Evolutionary conservation across 2,329 filamentous ascomycete species (phyloP), one percentile per base, ranked within the genome.

Genomic region (Coniochaeta hoffmannii): DNA sequence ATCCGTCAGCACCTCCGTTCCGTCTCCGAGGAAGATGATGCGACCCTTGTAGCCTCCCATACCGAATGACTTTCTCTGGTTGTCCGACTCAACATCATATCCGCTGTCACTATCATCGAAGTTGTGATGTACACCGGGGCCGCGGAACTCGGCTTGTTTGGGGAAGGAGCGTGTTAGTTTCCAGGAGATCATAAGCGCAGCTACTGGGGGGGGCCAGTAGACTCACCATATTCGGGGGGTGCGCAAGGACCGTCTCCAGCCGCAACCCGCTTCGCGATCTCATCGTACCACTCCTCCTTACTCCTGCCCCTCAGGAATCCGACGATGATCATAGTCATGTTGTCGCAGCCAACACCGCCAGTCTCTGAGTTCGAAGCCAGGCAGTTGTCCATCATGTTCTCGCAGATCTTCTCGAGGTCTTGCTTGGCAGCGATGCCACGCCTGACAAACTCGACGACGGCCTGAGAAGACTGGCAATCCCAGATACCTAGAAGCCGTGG

Each of bases 321-420:
- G 67, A 99, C 77, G 62, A 99, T 82, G 64, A 87, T 78, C 88
- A 99, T 97, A 63, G 94, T 99, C 94, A 99, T 99, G 79, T 99
- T 99, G 78, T 99, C 94, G 72, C 94, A 99, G 59, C 94, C 94
- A 59, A 99, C 93, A 60, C 94, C 94, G 55, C 94, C 94, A 31
- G 93, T 97, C 75, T 99, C 94, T 63, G 92, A 96, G 81, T 96
- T 97, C 59, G 92, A 96, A 38, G 94, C 92, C 62, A 99, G 80
- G 70, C 94, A 99, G 77, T 97, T 99, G 78, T 99, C 93, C 94
- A 99, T 99, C 90, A 99, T 96, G 77, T 99, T 99, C 76, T 99
- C 94, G 73, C 93, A 97, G 66, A 99, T 97, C 70, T 89, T 89
- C 55, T 92, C 86, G 53, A 99, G 82, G 52, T 95, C 89, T 75